Percentiles rank a stretch among this genome's conserved stretches.
Evolutionary conservation across 192 early-diverging fungal species (phyloP).

Genomic region (Phycomyces blakesleeanus): DNA sequence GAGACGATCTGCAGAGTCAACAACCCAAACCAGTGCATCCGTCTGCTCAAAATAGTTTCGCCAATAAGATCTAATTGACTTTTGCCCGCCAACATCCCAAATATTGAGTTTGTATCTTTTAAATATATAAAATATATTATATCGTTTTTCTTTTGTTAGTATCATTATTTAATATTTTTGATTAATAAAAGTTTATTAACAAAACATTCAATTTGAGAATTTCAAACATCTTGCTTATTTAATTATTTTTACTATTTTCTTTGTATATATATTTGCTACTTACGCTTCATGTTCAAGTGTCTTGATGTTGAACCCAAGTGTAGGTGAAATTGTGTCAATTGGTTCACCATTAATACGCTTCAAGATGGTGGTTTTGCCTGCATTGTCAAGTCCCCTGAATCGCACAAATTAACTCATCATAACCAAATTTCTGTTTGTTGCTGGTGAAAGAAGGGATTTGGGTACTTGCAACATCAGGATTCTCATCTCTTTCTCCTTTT

Average conservation of each 20-base stretch:
- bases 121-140: neutral
- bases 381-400: constrained; percentile 90
- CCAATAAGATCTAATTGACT: constrained; percentile 96
- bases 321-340: constrained; percentile 88
- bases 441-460: neutral
- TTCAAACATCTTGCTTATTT: neutral
- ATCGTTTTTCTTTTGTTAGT: too few species aligned
- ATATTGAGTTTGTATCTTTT: constrained; percentile 34
- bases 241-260: neutral
- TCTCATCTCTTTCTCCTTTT: constrained; percentile 92
- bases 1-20: constrained; percentile 87
- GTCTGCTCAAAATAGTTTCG: constrained; percentile 99
- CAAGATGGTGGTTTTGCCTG: constrained; percentile 97
- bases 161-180: too few species aligned
- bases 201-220: too few species aligned
- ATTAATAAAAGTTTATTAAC: too few species aligned
- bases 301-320: constrained; percentile 97
- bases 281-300: constrained; percentile 83
- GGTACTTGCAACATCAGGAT: constrained; percentile 76
- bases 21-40: constrained; percentile 96
- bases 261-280: neutral
- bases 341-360: constrained; percentile 93
- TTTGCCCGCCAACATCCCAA: constrained; percentile 94
- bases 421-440: neutral
- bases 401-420: neutral